Conservation (phyloP, 2,329 filamentous ascomycete species). For the Fusarium nisikadoi region DNA sequence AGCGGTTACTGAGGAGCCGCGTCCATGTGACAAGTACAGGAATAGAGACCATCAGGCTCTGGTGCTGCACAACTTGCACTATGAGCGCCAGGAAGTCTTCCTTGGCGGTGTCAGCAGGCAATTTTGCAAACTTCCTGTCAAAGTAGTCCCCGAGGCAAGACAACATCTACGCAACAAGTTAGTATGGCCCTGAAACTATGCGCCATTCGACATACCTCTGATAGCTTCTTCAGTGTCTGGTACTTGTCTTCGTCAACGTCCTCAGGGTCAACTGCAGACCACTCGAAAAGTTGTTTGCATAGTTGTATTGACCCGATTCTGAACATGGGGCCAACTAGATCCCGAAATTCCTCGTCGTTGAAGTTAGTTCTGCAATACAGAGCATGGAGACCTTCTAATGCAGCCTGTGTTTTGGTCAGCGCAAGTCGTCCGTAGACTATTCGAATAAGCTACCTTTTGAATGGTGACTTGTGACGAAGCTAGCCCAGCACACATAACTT, state of each 20-base stretch:
- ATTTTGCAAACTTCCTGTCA: slow-evolving; percentile 76
- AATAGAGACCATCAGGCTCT: slow-evolving; percentile 92
- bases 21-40: slow-evolving; percentile 92
- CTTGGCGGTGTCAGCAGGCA: slow-evolving; percentile 73
- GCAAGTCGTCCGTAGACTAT: background rate
- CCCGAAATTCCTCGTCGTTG: slow-evolving; percentile 79
- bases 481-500: slow-evolving; percentile 76
- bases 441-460: slow-evolving; percentile 68
- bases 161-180: slow-evolving; percentile 69
- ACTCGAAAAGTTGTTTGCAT: slow-evolving; percentile 79
- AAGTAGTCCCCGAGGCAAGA: slow-evolving; percentile 87
- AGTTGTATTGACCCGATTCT: slow-evolving; percentile 75
- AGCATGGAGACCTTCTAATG: slow-evolving; percentile 84
- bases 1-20: slow-evolving; percentile 77
- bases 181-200: background rate
- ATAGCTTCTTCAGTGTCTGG: slow-evolving; percentile 90
- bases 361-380: slow-evolving; percentile 81
- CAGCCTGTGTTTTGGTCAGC: slow-evolving; percentile 63
- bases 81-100: slow-evolving; percentile 83
- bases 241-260: slow-evolving; percentile 94
- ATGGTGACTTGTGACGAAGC: slow-evolving; percentile 76
- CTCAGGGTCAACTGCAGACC: slow-evolving; percentile 81
- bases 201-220: slow-evolving; percentile 71
- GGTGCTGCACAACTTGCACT: slow-evolving; percentile 80
- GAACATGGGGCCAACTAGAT: slow-evolving; percentile 83